Percentiles rank a stretch among this genome's conserved stretches.
Evolutionary conservation across 306 rosid genomes (phyloP).

Genomic region (Sophora flavescens): DNA sequence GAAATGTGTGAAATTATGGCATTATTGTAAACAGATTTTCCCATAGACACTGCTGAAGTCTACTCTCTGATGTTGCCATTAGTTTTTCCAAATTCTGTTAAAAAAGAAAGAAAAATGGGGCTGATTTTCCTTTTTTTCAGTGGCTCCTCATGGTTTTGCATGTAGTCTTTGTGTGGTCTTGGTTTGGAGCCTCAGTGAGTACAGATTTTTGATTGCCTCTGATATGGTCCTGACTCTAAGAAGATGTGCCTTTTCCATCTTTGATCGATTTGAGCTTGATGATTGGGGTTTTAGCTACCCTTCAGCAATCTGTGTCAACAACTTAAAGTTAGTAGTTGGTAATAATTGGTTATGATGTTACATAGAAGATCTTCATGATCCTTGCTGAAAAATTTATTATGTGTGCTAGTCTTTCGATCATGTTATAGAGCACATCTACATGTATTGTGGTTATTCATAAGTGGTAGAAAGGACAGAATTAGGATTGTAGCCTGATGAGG

Average conservation of each 20-base stretch:
- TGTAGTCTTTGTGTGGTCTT: background rate
- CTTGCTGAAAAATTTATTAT: background rate
- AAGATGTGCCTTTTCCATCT: background rate
- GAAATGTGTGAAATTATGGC: background rate
- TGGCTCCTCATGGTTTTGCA: background rate
- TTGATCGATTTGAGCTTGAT: slow-evolving; percentile 17
- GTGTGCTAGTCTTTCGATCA: background rate
- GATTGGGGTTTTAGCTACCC: background rate
- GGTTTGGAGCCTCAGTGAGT: background rate
- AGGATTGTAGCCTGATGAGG: background rate
- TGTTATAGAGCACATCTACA: background rate
- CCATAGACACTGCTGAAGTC: background rate
- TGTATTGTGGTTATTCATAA: slow-evolving; percentile 2
- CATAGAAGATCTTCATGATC: background rate
- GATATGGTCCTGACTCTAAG: slow-evolving; percentile 1
- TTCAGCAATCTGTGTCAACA: background rate
- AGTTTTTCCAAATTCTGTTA: background rate
- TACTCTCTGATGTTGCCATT: background rate
- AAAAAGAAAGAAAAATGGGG: background rate
- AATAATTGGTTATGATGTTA: background rate
- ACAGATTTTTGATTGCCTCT: background rate
- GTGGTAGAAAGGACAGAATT: background rate
- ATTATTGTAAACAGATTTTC: background rate
- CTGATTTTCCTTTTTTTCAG: background rate
- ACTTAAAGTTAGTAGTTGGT: background rate